These are phyloP conservation scores for Ramaria sp. DNA, from an alignment of 768 basidiomycete species.

Conservation along the genomic window DNA sequence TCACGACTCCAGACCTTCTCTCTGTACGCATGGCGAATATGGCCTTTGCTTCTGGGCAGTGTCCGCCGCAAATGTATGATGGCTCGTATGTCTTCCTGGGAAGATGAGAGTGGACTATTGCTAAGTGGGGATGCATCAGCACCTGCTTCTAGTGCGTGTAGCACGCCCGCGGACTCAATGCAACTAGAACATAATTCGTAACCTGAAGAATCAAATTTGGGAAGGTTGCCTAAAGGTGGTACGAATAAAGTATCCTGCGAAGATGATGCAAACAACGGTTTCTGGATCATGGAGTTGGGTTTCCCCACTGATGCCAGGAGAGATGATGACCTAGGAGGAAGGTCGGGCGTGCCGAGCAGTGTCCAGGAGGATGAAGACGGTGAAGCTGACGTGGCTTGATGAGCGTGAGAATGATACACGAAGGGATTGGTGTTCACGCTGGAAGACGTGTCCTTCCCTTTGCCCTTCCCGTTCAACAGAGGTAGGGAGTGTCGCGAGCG, in stretches of 20 bases:
- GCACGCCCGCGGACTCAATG: conserved; percentile 65
- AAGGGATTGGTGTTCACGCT: conserved; percentile 6
- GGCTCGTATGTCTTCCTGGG: conserved; percentile 42
- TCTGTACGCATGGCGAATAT: conserved; percentile 71
- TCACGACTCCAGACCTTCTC: conserved; percentile 78
- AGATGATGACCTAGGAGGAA: conserved; percentile 5
- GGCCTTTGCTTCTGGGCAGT: conserved; percentile 62
- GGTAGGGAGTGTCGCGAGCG: conserved; percentile 9
- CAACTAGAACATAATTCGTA: conserved; percentile 83
- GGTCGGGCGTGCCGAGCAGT: not conserved
- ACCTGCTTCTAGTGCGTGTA: conserved; percentile 60
- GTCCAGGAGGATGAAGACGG: conserved; percentile 18
- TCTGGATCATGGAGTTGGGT: not conserved
- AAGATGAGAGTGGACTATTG: conserved; percentile 26
- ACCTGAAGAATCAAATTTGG: conserved; percentile 25
- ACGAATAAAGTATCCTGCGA: conserved; percentile 12
- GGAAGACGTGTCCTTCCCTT: conserved; percentile 29
- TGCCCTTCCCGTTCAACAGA: conserved; percentile 32
- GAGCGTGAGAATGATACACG: conserved; percentile 20
- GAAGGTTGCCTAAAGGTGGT: conserved; percentile 11
- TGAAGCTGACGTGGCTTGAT: conserved; percentile 18
- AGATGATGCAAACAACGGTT: conserved; percentile 5
- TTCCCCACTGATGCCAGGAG: not conserved
- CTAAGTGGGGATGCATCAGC: conserved; percentile 20
- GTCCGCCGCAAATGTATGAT: conserved; percentile 53